phyloP scores from a whole-genome alignment of 75 land plant genomes.

The Pseudotsuga menziesii region DNA sequence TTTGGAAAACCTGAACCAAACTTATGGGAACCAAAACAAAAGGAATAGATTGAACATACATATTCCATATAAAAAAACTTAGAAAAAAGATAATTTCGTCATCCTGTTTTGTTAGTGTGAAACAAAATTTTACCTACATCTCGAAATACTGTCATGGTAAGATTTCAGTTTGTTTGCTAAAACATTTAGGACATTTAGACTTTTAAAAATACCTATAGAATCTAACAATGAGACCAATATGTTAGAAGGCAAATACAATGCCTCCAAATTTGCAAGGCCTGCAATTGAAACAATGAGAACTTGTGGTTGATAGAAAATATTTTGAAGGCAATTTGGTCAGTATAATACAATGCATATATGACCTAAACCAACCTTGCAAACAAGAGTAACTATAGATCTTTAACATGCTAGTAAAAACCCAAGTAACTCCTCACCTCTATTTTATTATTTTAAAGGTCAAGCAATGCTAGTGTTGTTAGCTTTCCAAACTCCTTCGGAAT shows the following conservation, averaged over 20 bases:
- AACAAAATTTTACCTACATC: constrained; percentile 63
- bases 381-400: neutral
- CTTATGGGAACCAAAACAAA: neutral
- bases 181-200: constrained; percentile 59
- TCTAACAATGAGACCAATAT: constrained; percentile 68
- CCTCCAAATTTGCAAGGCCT: constrained; percentile 60
- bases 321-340: no score
- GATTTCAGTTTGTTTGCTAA: constrained; percentile 60
- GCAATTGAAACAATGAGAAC: constrained; percentile 71
- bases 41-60: neutral
- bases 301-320: constrained; percentile 22
- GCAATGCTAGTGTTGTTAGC: constrained; percentile 31
- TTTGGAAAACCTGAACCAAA: neutral
- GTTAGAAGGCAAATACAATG: constrained; percentile 54
- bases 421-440: constrained; percentile 42
- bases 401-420: neutral
- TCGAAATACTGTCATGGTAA: constrained; percentile 69
- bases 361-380: neutral
- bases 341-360: neutral
- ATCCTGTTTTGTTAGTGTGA: neutral
- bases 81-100: neutral
- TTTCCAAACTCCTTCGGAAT: constrained; percentile 77
- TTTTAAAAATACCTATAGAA: constrained; percentile 70
- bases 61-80: neutral
- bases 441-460: constrained; percentile 66